phyloP scores from a whole-genome alignment of 129 eudicot genomes.

The Saposhnikovia divaricata region DNA sequence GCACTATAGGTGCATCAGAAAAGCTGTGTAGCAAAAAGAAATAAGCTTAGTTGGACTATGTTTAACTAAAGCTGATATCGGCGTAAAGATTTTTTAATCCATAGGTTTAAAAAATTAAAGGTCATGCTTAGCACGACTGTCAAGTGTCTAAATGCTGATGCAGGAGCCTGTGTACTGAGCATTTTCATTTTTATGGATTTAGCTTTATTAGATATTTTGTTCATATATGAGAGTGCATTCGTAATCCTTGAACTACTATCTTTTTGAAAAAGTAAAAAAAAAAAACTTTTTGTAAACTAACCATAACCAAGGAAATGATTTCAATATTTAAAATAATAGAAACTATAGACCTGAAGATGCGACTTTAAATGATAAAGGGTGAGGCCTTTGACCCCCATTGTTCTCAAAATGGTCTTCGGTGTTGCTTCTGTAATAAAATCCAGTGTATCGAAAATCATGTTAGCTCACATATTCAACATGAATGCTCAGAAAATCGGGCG shows the following conservation, averaged over 20 bases:
- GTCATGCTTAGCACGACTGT: background rate
- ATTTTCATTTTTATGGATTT: background rate
- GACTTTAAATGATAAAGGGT: constrained; percentile 87
- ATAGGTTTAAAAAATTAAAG: background rate
- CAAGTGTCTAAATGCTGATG: background rate
- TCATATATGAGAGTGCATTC: background rate
- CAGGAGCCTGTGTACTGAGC: background rate
- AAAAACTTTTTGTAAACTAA: background rate
- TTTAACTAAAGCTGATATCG: background rate
- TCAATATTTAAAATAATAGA: background rate
- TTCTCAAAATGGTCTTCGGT: constrained; percentile 76
- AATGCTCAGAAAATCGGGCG: background rate
- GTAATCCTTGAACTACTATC: background rate
- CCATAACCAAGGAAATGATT: background rate
- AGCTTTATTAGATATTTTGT: background rate
- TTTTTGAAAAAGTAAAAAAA: background rate
- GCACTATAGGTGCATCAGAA: background rate
- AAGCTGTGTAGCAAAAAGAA: background rate
- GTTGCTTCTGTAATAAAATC: constrained; percentile 63
- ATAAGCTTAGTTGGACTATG: background rate
- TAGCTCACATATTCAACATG: background rate
- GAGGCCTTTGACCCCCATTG: constrained; percentile 89
- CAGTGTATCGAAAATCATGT: background rate
- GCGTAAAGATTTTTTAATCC: background rate
- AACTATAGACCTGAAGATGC: constrained; percentile 69